Conservation (phyloP, 2,329 filamentous ascomycete genomes). For the Botrytis elliptica region DNA sequence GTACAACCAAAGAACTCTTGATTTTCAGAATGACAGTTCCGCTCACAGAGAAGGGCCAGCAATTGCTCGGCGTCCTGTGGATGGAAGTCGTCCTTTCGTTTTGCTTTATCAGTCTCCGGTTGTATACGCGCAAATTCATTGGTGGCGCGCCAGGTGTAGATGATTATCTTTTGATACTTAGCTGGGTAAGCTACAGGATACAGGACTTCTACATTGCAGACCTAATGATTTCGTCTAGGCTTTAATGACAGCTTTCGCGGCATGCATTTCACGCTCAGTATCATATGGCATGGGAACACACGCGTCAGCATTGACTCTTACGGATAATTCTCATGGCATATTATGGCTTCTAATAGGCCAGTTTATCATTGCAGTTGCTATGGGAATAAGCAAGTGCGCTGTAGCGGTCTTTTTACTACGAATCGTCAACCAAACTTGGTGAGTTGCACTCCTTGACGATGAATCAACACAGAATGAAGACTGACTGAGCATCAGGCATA, state of each 20-base stretch:
- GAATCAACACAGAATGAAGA: neutral
- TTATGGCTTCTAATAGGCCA: slow-evolving; percentile 19
- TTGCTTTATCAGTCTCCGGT: slow-evolving; percentile 7
- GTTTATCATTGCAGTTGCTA: slow-evolving; percentile 5
- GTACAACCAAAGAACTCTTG: neutral
- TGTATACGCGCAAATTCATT: slow-evolving; percentile 12
- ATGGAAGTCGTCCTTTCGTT: slow-evolving; percentile 11
- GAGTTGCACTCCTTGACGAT: neutral
- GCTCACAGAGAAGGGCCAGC: slow-evolving; percentile 9
- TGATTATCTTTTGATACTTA: slow-evolving; percentile 11
- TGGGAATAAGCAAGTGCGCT: slow-evolving; percentile 20
- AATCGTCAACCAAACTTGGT: slow-evolving; percentile 16
- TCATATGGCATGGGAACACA: slow-evolving; percentile 13
- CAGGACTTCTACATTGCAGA: neutral
- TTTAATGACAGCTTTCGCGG: slow-evolving; percentile 9
- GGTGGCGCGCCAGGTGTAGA: slow-evolving; percentile 5
- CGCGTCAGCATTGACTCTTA: neutral
- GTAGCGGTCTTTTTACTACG: slow-evolving; percentile 10
- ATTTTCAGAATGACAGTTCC: neutral
- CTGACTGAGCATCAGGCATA: slow-evolving; percentile 2
- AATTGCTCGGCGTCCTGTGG: slow-evolving; percentile 15
- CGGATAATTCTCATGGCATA: neutral
- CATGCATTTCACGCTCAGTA: slow-evolving; percentile 1
- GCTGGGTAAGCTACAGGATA: neutral
- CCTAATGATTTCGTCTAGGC: neutral